These are phyloP conservation scores for Yarrowia deformans DNA, from an alignment of 805 yeast species.

Conservation along the genomic window DNA sequence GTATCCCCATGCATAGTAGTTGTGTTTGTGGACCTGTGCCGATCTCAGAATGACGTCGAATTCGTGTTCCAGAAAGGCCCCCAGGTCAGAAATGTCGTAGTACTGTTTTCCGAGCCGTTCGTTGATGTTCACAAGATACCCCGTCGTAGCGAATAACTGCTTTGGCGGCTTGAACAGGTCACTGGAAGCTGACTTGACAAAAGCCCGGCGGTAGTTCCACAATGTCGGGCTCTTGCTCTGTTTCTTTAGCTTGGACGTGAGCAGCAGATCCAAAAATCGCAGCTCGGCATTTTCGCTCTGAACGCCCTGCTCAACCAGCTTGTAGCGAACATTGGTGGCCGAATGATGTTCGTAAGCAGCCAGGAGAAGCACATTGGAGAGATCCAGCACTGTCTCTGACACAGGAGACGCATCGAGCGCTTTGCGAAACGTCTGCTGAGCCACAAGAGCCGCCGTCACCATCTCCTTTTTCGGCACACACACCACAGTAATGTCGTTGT, in stretches of 20 bases:
- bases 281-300: constrained; percentile 43
- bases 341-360: constrained; percentile 49
- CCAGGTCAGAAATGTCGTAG: not conserved
- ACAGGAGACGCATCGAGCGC: not conserved
- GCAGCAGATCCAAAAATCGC: constrained; percentile 45
- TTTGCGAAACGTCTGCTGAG: not conserved
- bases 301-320: constrained; percentile 40
- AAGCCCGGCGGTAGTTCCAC: constrained; percentile 53
- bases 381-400: not conserved
- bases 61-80: constrained; percentile 43
- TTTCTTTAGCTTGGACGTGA: constrained; percentile 49
- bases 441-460: constrained; percentile 4
- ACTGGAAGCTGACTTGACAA: constrained; percentile 27
- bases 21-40: constrained; percentile 54
- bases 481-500: not conserved
- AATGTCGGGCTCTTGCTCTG: constrained; percentile 53
- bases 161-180: not conserved
- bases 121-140: not conserved
- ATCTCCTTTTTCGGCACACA: constrained; percentile 29
- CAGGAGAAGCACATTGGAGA: constrained; percentile 44
- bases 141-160: not conserved
- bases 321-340: constrained; percentile 47
- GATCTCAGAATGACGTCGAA: constrained; percentile 50
- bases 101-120: not conserved
- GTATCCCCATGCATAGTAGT: constrained; percentile 59